Conservation (phyloP, 2,329 filamentous ascomycete genomes). For the Neopestalotiopsis sp. region DNA sequence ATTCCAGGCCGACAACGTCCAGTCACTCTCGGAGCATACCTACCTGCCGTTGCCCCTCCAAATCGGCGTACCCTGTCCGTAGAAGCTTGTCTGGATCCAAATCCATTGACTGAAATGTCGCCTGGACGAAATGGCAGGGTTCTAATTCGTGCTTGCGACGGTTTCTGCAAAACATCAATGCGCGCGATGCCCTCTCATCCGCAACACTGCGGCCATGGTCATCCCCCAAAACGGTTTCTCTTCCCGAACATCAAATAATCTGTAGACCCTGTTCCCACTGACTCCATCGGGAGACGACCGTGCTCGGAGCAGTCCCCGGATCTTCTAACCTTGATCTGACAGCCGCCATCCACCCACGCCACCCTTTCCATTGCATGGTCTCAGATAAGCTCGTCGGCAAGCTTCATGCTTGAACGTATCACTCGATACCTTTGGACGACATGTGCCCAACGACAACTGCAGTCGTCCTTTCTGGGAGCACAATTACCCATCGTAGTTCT, state of each 20-base stretch:
- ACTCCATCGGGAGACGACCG: neutral
- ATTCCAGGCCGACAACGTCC: too few species aligned
- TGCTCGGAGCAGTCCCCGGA: conserved; percentile 5
- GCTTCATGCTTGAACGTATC: neutral
- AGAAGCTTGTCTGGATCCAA: neutral
- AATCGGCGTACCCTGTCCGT: neutral
- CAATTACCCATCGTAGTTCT: too few species aligned
- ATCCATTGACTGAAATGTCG: neutral
- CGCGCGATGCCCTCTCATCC: neutral
- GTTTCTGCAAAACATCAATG: neutral
- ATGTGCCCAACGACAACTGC: neutral
- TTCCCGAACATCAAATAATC: neutral
- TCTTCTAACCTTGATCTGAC: conserved; percentile 5
- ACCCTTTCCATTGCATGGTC: neutral
- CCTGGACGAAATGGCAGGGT: neutral
- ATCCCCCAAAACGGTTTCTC: neutral
- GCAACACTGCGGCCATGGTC: neutral
- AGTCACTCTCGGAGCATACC: neutral
- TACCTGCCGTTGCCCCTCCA: neutral
- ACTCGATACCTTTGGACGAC: neutral
- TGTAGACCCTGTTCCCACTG: neutral
- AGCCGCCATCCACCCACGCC: neutral
- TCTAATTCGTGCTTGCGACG: neutral
- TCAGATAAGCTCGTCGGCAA: neutral
- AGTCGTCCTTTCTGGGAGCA: too few species aligned